Base-by-base conservation (phyloP, 768 basidiomycete species). In the Artomyces pyxidatus region DNA sequence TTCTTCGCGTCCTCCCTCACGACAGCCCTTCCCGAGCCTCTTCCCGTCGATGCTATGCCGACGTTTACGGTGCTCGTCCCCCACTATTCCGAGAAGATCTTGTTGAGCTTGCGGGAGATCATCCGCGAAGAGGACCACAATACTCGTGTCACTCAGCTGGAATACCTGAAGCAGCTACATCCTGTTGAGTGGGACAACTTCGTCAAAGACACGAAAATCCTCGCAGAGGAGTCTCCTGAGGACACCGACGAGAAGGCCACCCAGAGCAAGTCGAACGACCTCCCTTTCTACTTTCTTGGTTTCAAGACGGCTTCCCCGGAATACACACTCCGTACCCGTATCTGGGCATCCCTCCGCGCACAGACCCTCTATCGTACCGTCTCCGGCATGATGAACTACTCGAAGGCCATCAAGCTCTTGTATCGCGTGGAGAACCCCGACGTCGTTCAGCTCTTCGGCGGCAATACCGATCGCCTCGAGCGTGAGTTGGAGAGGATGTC, bases 351-450 rank as follows among this genome's bases (percentile, higher is more conserved):
- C 2, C 77, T 99, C 23, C 90, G 96, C 47, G 94, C 94, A 5
- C 96, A 99, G 69, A 99, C 96, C 0, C 80, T 99, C 27, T 99
- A 99, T 68, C 85, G 96, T 54, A 99, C 96, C 10, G 92, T 98
- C 17, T 98, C 96, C 4, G 96, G 96, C 53, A 97, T 99, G 91
- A 98, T 99, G 96, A 98, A 99, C 72, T 99, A 99, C 70, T 88
- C 92, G 61, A 99, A 99, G 71, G 96, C 96, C 22, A 95, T 99
- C 83, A 99, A 99, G 68, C 78, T 99, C 30, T 78, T 98, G 17
- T 98, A 98, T 67, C 89, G 96, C 29, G 95, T 99, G 53, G 96
- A 98, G 70, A 98, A 97, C 67, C 96, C 96, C 7, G 91, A 92
- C 65, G 87, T 97, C 48, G 96, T 99, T 2, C 92, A 97, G 63